phyloP scores from a whole-genome alignment of 2,329 filamentous ascomycete species.

The Aspergillus carbonarius region DNA sequence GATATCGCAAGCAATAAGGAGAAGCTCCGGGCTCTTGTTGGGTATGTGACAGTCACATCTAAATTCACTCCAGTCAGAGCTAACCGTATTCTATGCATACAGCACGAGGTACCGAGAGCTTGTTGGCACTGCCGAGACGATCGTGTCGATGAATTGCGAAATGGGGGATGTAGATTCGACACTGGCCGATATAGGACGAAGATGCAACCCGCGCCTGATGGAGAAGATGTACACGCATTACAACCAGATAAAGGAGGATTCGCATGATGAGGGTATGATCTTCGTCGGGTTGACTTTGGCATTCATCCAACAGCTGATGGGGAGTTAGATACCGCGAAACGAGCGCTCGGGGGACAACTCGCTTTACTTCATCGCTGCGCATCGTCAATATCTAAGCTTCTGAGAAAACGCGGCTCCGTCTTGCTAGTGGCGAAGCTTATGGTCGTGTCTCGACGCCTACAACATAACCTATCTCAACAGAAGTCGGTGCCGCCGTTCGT shows the following conservation, averaged over 20 bases:
- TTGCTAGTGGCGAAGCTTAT: conserved; percentile 67
- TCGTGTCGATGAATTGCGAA: conserved; percentile 80
- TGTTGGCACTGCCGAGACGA: conserved; percentile 88
- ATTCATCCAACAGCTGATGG: conserved; percentile 18
- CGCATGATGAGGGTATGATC: conserved; percentile 32
- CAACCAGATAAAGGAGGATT: conserved; percentile 45
- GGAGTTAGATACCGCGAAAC: conserved; percentile 41
- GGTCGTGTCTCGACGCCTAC: conserved; percentile 71
- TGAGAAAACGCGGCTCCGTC: conserved; percentile 53
- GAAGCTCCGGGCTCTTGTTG: conserved; percentile 65
- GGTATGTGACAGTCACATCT: conserved; percentile 45
- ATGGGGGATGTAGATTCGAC: conserved; percentile 72
- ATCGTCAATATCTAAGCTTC: conserved; percentile 51
- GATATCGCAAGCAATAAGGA: conserved; percentile 64
- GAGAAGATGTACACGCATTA: conserved; percentile 64
- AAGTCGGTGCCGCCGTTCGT: conserved; percentile 52
- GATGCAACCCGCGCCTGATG: conserved; percentile 72
- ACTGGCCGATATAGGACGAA: conserved; percentile 69
- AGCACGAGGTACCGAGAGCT: conserved; percentile 79
- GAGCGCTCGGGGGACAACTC: conserved; percentile 56
- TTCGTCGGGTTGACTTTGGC: neutral
- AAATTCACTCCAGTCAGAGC: neutral
- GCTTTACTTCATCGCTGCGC: conserved; percentile 59
- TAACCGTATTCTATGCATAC: conserved; percentile 14
- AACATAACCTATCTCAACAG: conserved; percentile 67